Evolutionary conservation across 148 eudicot species (phyloP).

Genomic region (Oxyria digyna): DNA sequence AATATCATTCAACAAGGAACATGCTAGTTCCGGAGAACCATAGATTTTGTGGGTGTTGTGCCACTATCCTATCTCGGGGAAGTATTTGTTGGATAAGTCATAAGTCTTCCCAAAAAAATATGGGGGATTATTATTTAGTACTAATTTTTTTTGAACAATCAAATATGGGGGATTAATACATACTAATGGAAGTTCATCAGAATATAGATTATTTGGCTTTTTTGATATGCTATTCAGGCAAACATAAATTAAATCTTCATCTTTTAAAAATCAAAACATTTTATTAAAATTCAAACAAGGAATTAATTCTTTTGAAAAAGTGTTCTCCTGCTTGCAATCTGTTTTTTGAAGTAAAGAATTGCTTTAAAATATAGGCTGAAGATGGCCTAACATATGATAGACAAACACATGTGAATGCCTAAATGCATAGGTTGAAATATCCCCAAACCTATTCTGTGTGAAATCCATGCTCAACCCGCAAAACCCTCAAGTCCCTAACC

Average conservation of each 20-base stretch:
- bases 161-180: no score
- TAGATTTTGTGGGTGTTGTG: not conserved
- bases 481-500: not conserved
- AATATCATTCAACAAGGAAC: not conserved
- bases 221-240: not conserved
- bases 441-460: not conserved
- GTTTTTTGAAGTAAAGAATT: not conserved
- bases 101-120: not conserved
- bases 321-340: not conserved
- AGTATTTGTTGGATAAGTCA: not conserved
- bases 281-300: not conserved
- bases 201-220: not conserved
- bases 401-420: not conserved
- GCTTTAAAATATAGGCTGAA: not conserved
- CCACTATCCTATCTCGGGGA: not conserved
- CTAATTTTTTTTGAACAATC: no score
- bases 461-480: not conserved
- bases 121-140: no score
- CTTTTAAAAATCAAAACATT: no score
- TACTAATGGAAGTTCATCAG: not conserved
- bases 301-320: not conserved
- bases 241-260: not conserved
- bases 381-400: not conserved
- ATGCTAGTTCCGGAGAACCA: not conserved
- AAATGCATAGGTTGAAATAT: not conserved